Base-by-base conservation (phyloP, 495 filamentous ascomycete genomes). In the Lepraria neglecta region DNA sequence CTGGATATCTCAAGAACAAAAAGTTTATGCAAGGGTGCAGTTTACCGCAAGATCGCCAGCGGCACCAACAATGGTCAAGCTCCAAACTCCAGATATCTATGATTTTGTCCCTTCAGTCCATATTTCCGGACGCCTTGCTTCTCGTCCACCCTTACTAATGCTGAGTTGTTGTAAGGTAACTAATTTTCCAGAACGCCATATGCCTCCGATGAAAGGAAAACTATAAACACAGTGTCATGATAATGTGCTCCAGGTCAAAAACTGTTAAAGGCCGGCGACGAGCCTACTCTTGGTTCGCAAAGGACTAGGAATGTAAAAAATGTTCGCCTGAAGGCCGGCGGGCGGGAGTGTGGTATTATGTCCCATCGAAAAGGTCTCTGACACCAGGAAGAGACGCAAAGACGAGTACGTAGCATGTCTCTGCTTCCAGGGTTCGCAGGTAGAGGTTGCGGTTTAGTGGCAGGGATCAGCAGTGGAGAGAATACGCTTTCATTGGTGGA, bases 21-120 rank as follows among this genome's bases (percentile, higher is more conserved):
- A 31, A n/a, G 4, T n/a, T 31, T n/a, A 15, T 33, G 27, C 48
- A 52, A 52, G 28, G 7, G 27, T 17, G 11, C 24, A 52, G 2
- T 31, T n/a, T n/a, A 52, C 28, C 15, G n/a, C 27, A 7, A 33
- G 7, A 52, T 15, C 28, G 28, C 31, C 5, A 31, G 27, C 27
- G 48, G 48, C n/a, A 10, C 4, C 48, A 33, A 52, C 28, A 33
- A 17, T 31, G 27, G 15, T 52, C 48, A 52, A 31, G 31, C 6
- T 52, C 27, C 48, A 15, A 52, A 52, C 48, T 52, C 48, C 48
- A n/a, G 24, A 33, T n/a, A 52, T 28, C 48, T 12, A 31, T 52
- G 48, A 19, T 52, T 52, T 52, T 52, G n/a, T 33, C 31, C 48
- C 48, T 52, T 31, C 48, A 52, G n/a, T 52, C 48, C 48, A 31